phyloP scores from a whole-genome alignment of 148 eudicot species.

The Spergularia marina region DNA sequence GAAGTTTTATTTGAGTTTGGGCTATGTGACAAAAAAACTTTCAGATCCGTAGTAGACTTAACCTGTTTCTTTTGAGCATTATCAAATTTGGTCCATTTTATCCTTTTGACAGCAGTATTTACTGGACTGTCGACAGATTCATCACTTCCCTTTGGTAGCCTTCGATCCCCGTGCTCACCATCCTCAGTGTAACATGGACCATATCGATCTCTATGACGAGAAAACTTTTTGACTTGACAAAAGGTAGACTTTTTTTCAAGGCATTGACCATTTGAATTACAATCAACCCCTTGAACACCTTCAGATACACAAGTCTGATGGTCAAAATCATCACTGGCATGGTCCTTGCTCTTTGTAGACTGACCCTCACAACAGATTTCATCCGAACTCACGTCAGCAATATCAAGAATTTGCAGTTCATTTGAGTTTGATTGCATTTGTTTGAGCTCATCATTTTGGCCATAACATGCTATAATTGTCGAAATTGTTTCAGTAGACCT shows the following conservation, averaged over 20 bases:
- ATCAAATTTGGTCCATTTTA: slow-evolving; percentile 25
- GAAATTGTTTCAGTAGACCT: slow-evolving; percentile 27
- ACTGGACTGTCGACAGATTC: slow-evolving; percentile 34
- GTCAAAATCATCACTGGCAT: slow-evolving; percentile 25
- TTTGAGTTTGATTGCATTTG: slow-evolving; percentile 28
- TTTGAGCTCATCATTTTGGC: slow-evolving; percentile 36
- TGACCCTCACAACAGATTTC: slow-evolving; percentile 15
- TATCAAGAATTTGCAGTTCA: slow-evolving; percentile 21
- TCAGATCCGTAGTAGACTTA: slow-evolving; percentile 15
- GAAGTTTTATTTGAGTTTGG: slow-evolving; percentile 21
- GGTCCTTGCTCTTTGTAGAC: slow-evolving; percentile 31
- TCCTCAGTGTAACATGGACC: slow-evolving; percentile 23
- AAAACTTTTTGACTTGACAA: slow-evolving; percentile 31
- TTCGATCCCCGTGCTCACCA: slow-evolving; percentile 20
- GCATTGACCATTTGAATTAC: slow-evolving; percentile 22
- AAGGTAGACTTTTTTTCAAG: slow-evolving; percentile 30
- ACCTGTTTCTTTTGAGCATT: slow-evolving; percentile 17
- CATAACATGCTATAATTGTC: slow-evolving; percentile 27
- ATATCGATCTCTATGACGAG: slow-evolving; percentile 32
- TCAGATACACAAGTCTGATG: slow-evolving; percentile 22
- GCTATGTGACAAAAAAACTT: not conserved
- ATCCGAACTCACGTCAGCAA: slow-evolving; percentile 22
- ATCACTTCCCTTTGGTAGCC: slow-evolving; percentile 21
- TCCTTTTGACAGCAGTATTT: slow-evolving; percentile 32
- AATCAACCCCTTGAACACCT: slow-evolving; percentile 27